A percentile compares a stretch with the other conserved stretches of the same genome.
Conservation (phyloP, 139 green algal species). For the Volvox reticuliferus region DNA sequence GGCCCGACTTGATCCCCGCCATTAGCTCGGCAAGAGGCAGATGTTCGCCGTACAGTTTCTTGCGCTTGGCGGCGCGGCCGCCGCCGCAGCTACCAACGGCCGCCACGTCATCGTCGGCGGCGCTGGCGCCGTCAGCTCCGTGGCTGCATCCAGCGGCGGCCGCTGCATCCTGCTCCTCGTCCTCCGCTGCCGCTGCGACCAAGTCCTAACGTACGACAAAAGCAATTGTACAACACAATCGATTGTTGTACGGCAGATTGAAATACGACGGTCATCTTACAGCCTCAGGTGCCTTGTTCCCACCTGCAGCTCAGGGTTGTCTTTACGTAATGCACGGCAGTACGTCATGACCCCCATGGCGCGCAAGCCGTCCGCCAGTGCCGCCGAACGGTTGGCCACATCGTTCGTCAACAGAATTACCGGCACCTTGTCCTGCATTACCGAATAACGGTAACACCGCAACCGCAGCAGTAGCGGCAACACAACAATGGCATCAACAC, state of each 20-base stretch:
- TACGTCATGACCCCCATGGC: conserved; percentile 71
- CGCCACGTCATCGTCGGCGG: not conserved
- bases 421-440: conserved; percentile 50
- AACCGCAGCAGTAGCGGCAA: too few species aligned
- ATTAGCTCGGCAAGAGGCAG: conserved; percentile 74
- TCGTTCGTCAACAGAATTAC: conserved; percentile 95
- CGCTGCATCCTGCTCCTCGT: conserved; percentile 33
- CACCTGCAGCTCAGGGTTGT: conserved; percentile 53
- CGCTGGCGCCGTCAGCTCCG: not conserved
- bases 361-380: conserved; percentile 70
- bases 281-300: not conserved
- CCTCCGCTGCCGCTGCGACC: conserved; percentile 37
- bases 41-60: conserved; percentile 88
- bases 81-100: not conserved
- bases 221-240: too few species aligned
- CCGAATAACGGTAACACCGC: not conserved
- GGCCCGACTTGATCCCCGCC: conserved; percentile 84
- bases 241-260: too few species aligned
- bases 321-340: conserved; percentile 45
- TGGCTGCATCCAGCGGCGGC: not conserved
- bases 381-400: conserved; percentile 82
- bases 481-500: too few species aligned
- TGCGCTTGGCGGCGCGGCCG: conserved; percentile 72
- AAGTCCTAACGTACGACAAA: conserved; percentile 26
- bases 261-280: too few species aligned